phyloP scores from a whole-genome alignment of 306 rosid species.

The Quercus alba region DNA sequence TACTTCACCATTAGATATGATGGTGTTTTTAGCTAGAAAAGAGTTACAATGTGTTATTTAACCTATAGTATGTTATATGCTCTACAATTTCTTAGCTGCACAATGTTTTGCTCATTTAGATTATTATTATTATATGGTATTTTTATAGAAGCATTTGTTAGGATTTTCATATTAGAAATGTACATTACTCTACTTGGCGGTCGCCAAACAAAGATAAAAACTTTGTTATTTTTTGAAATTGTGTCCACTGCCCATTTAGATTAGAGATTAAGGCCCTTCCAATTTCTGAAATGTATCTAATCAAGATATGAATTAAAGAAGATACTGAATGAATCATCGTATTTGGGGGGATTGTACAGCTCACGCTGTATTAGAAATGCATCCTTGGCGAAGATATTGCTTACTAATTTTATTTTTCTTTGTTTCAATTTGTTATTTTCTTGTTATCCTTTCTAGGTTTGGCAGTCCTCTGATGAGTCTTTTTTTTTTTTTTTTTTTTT shows the following conservation, averaged over 20 bases:
- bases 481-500: conserved; percentile 14
- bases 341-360: too few relatives aligned
- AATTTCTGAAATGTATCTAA: not conserved
- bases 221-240: not conserved
- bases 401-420: not conserved
- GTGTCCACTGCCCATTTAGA: not conserved
- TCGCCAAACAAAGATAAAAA: not conserved
- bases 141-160: not conserved
- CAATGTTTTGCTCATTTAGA: not conserved
- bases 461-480: not conserved
- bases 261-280: not conserved
- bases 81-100: not conserved
- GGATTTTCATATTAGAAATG: not conserved
- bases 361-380: not conserved
- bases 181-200: not conserved
- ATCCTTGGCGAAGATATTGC: not conserved
- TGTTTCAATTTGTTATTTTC: not conserved
- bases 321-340: not conserved
- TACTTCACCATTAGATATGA: too few relatives aligned
- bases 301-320: conserved; percentile 6
- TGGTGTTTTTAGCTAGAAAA: too few relatives aligned
- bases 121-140: not conserved
- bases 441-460: not conserved
- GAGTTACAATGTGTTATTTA: too few relatives aligned
- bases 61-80: not conserved